Conservation (phyloP, 2,329 filamentous ascomycete species). For the Pseudomassariella vexata region DNA sequence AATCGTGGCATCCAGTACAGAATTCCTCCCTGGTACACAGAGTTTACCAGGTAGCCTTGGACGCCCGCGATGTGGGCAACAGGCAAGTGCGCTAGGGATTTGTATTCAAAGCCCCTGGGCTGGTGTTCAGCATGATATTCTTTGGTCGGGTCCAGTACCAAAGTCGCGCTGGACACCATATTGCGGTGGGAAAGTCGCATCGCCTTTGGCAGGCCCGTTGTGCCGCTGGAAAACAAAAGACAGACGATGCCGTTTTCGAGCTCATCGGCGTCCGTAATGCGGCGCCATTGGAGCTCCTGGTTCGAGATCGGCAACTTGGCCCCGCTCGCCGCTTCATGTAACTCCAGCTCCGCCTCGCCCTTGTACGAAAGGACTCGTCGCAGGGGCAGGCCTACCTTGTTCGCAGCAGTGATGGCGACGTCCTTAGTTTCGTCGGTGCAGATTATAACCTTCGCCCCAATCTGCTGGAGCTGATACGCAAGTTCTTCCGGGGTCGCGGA, state of each 20-base stretch:
- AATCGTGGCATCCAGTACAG: conserved; percentile 61
- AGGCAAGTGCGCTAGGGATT: conserved; percentile 36
- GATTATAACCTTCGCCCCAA: conserved; percentile 31
- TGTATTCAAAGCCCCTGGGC: conserved; percentile 18
- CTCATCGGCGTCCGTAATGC: conserved; percentile 41
- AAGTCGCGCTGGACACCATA: conserved; percentile 29
- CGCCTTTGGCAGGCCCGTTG: conserved; percentile 42
- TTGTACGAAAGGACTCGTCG: conserved; percentile 46
- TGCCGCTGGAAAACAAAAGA: conserved; percentile 42
- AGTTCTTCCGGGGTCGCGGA: conserved; percentile 17
- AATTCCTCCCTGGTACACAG: conserved; percentile 34
- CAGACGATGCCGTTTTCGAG: conserved; percentile 36
- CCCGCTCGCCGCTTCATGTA: conserved; percentile 22
- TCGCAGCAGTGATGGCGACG: conserved; percentile 41
- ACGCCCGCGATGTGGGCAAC: conserved; percentile 41
- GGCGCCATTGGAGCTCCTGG: conserved; percentile 42
- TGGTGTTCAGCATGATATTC: conserved; percentile 21
- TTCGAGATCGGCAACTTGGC: conserved; percentile 26
- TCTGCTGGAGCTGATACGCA: conserved; percentile 30
- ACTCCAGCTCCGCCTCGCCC: conserved; percentile 23
- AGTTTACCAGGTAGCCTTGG: conserved; percentile 35
- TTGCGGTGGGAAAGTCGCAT: conserved; percentile 40
- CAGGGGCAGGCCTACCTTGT: conserved; percentile 34
- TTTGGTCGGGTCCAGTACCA: conserved; percentile 23
- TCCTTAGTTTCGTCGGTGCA: conserved; percentile 42